Base-by-base conservation (phyloP, 2,329 filamentous ascomycete genomes). In the Aphanocladium album region DNA sequence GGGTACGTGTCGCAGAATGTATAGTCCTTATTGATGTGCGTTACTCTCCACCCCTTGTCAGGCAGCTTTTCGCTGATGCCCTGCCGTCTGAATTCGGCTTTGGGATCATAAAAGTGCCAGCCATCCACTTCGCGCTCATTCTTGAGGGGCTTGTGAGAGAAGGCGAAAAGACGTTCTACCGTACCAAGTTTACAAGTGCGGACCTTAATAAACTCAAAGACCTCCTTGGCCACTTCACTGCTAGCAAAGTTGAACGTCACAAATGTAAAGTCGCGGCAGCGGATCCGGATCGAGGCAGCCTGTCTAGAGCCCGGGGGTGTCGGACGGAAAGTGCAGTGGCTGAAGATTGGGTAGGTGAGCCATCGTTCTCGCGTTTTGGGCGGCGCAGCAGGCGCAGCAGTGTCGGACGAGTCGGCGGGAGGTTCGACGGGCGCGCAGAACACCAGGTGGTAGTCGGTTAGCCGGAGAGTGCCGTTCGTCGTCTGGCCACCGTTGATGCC, bases 341-440 rank as follows among this genome's bases (percentile, higher is more conserved):
- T 85, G 69, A 99, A 91, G 75, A 98, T 93, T 25, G 93, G 93
- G 74, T 93, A 99, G 17, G 95, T 93, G 60, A 98, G 91, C 90
- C 93, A 99, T 71, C 90, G 85, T 74, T 96, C 90, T 71, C 87
- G 75, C 55, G 69, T 68, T 63, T 71, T 75, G 5, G 72, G 71
- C 14, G 71, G 69, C 16, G 65, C 33, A 19, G 64, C 60, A 14
- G 63, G 55, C 14, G n/a, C n/a, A n/a, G 67, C 35, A 17, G 69
- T 59, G 56, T n/a, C 35, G 30, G 72, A 69, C 16, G 71, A 68
- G 9, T 64, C 41, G 30, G 64, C 62, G 12, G 64, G 67, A 65
- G 70, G 72, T 51, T 70, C 75, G 53, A 69, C 70, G 46, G 76
- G 79, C 46, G 74, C 79, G 65, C 73, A 79, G 68, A 83, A 83